Percentiles rank a stretch among this genome's conserved stretches.
Evolutionary conservation across 1,284 basidiomycete species (phyloP).

Genomic region (Cryptococcus sp.): DNA sequence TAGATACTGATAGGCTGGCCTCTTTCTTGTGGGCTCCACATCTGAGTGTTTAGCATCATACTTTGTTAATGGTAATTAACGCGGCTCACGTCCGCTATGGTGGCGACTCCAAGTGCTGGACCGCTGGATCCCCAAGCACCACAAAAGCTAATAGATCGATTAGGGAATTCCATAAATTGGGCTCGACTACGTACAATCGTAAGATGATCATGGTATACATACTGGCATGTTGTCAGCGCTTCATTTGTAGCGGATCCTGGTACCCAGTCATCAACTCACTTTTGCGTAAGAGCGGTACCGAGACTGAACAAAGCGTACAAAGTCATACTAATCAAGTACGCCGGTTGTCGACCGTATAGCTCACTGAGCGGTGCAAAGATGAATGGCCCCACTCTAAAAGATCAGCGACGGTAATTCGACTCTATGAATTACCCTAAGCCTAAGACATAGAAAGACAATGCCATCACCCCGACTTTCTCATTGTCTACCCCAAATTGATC

Average conservation of each 20-base stretch:
- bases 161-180: too few species aligned
- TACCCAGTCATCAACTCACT: conserved; percentile 18
- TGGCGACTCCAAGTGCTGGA: conserved; percentile 44
- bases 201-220: conserved; percentile 37
- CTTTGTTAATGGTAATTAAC: not conserved
- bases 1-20: conserved; percentile 43
- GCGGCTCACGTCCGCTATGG: conserved; percentile 40
- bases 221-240: conserved; percentile 8
- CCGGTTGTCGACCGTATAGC: conserved; percentile 48
- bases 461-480: conserved; percentile 37
- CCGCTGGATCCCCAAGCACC: conserved; percentile 42
- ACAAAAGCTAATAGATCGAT: conserved; percentile 22
- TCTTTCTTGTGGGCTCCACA: conserved; percentile 37
- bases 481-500: conserved; percentile 32
- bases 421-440: conserved; percentile 38
- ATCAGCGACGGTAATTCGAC: conserved; percentile 7
- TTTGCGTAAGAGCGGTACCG: conserved; percentile 34
- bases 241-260: too few species aligned
- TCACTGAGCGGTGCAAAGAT: conserved; percentile 50
- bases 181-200: conserved; percentile 28
- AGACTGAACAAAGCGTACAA: conserved; percentile 42
- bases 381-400: conserved; percentile 45
- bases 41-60: conserved; percentile 10
- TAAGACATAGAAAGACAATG: conserved; percentile 39
- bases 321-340: conserved; percentile 37